These are phyloP conservation scores for Taiwanofungus camphoratus DNA, from an alignment of 1,284 basidiomycete genomes.

Conservation along the genomic window DNA sequence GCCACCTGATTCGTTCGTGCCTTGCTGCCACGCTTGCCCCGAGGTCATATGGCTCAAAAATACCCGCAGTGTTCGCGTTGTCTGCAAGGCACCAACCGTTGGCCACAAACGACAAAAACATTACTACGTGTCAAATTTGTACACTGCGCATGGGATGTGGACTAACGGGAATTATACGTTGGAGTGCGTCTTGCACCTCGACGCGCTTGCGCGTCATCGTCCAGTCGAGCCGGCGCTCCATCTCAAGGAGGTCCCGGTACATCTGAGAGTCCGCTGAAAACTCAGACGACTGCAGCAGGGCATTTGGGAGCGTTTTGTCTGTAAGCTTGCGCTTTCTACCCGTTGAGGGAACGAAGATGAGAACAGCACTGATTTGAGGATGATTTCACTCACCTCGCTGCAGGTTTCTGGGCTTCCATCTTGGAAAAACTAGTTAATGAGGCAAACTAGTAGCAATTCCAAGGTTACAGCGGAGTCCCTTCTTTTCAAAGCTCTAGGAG, in stretches of 20 bases:
- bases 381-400: conserved; percentile 17
- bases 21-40: conserved; percentile 78
- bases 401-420: conserved; percentile 23
- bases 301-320: conserved; percentile 74
- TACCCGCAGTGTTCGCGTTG: conserved; percentile 80
- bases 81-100: conserved; percentile 42
- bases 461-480: too few species aligned
- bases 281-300: conserved; percentile 57
- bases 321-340: conserved; percentile 73
- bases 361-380: background rate
- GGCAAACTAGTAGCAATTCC: too few species aligned
- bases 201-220: conserved; percentile 87
- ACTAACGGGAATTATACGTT: conserved; percentile 53
- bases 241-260: conserved; percentile 82
- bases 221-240: conserved; percentile 94
- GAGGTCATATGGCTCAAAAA: conserved; percentile 88
- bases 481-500: too few species aligned
- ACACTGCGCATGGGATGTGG: too few species aligned
- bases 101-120: conserved; percentile 1
- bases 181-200: conserved; percentile 82
- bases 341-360: background rate
- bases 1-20: conserved; percentile 17
- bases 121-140: too few species aligned
- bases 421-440: too few species aligned
- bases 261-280: conserved; percentile 80